These are phyloP conservation scores for Apiospora arundinis DNA, from an alignment of 2,329 filamentous ascomycete genomes.

Conservation along the genomic window DNA sequence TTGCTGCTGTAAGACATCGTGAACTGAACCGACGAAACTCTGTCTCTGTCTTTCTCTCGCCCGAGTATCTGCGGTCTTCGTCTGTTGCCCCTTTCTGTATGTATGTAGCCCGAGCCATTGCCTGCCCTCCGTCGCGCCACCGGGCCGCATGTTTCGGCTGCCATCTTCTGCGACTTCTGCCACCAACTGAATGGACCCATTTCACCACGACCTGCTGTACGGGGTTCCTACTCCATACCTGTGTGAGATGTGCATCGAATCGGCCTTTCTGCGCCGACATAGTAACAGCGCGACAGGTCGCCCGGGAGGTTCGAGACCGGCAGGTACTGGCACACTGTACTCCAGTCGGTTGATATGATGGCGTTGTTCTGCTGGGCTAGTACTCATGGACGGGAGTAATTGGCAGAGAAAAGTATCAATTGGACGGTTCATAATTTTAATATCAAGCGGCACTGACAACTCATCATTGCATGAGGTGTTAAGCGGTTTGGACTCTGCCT, in stretches of 20 bases:
- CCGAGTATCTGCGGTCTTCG: not conserved
- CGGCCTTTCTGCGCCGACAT: not conserved
- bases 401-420: slow-evolving; percentile 18
- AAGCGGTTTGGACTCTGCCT: slow-evolving; percentile 48
- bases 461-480: slow-evolving; percentile 75
- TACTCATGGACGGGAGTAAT: not conserved
- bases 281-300: not conserved
- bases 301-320: not conserved
- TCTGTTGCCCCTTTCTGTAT: not conserved
- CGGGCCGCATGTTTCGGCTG: not conserved
- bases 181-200: not conserved
- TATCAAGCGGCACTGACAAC: slow-evolving; percentile 73
- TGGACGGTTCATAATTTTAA: slow-evolving; percentile 47
- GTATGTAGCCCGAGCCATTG: not conserved
- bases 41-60: too few species aligned
- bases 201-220: not conserved
- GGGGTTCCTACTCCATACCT: not conserved
- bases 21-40: not conserved
- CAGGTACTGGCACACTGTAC: not conserved
- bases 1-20: slow-evolving; percentile 3
- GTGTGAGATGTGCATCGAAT: not conserved
- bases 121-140: not conserved
- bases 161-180: not conserved
- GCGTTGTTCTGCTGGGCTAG: not conserved
- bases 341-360: not conserved